Conservation (phyloP, 208 protist genomes). For the Kentomonas sorsogonicus region DNA sequence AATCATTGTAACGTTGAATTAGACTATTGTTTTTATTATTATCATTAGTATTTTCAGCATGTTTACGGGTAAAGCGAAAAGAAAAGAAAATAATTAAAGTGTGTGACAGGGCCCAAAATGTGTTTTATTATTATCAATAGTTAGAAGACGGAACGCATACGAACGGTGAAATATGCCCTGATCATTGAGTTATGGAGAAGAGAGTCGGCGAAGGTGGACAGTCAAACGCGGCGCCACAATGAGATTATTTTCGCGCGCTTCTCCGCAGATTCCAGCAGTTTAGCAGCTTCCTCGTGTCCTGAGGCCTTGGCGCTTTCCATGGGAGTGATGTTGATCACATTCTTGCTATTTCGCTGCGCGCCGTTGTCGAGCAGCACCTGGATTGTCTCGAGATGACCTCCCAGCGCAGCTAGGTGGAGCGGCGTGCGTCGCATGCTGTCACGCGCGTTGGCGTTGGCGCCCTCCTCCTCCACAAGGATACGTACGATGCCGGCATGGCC, state of each 20-base stretch:
- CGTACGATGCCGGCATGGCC: slow-evolving; percentile 33
- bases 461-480: slow-evolving; percentile 55
- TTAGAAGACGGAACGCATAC: too few species aligned
- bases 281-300: slow-evolving; percentile 24
- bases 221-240: too few species aligned
- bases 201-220: too few species aligned
- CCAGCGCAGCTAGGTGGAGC: slow-evolving; percentile 69
- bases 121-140: too few species aligned
- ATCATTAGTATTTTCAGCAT: too few species aligned
- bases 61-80: neutral
- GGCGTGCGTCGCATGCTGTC: slow-evolving; percentile 63
- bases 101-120: neutral
- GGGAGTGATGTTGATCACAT: slow-evolving; percentile 55
- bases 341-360: slow-evolving; percentile 42
- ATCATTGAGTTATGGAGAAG: too few species aligned
- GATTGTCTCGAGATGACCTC: slow-evolving; percentile 28
- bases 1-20: too few species aligned
- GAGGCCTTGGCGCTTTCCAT: slow-evolving; percentile 43
- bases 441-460: slow-evolving; percentile 60
- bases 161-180: too few species aligned
- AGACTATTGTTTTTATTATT: too few species aligned
- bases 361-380: slow-evolving; percentile 39
- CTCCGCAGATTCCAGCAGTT: slow-evolving; percentile 29
- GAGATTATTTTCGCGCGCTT: too few species aligned
- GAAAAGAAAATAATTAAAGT: slow-evolving; percentile 6